Conservation (phyloP, 257 asterid species). For the Solanum chilense region DNA sequence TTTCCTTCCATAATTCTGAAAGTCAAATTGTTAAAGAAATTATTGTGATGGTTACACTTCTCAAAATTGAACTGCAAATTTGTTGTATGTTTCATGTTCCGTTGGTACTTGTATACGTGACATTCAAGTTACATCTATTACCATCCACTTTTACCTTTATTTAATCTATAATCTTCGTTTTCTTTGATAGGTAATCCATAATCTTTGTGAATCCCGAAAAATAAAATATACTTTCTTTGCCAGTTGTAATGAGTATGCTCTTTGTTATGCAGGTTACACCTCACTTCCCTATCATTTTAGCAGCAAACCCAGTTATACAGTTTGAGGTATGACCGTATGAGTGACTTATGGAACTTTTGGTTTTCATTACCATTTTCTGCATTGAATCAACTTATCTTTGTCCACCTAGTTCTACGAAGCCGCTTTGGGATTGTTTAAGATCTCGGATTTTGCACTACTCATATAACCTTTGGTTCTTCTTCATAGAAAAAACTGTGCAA, state of each 20-base stretch:
- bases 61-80: background rate
- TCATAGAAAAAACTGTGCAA: background rate
- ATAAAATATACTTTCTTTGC: background rate
- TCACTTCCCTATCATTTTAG: constrained; percentile 61
- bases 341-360: background rate
- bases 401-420: background rate
- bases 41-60: background rate
- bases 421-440: background rate
- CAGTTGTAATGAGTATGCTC: constrained; percentile 9
- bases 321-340: constrained; percentile 84
- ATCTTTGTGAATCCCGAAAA: background rate
- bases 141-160: background rate
- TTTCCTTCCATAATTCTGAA: background rate
- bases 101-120: background rate
- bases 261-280: constrained; percentile 71
- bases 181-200: background rate
- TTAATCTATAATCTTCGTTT: background rate
- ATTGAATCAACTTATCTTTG: background rate
- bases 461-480: background rate
- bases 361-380: background rate
- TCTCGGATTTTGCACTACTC: background rate
- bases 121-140: background rate
- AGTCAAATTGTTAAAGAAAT: background rate
- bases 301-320: constrained; percentile 67
- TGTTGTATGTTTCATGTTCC: background rate